Evolutionary conservation across 345 rosid genomes (phyloP), one percentile per base, ranked within the genome.

Genomic region (Aurinia saxatilis): DNA sequence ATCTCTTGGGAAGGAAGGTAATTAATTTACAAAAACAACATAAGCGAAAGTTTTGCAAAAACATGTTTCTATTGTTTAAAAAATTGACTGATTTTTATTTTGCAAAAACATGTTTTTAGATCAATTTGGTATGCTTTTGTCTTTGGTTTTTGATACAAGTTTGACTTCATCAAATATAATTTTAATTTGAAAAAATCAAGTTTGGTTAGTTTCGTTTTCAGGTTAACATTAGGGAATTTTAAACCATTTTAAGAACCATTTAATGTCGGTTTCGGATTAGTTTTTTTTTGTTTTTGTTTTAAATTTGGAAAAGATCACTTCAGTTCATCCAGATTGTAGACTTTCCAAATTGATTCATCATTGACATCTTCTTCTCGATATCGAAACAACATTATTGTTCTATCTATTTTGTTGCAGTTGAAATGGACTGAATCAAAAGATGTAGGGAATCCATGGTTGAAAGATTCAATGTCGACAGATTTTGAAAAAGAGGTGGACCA

Each of bases 1-100:
- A 57, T 48, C 57, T 67, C 19, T 57, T 23, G 33, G 65, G 36
- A 67, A 44, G 72, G 8, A 67, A 67, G 72, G 72, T 67, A 67
- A 39, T 13, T 51, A 10, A 16, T 34, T 33, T 6, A 40, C 21
- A 10, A 33, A 3, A 10, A 19, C 17, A 13, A 8, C 8, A 52
- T 6, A 16, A 8, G 34, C 27, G 34, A 27, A 46, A n/a, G n/a
- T n/a, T n/a, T n/a, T n/a, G n/a, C n/a, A n/a, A n/a, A n/a, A n/a
- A n/a, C n/a, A n/a, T n/a, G n/a, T n/a, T n/a, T n/a, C n/a, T n/a
- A n/a, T n/a, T n/a, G n/a, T n/a, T n/a, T n/a, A n/a, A n/a, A n/a
- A n/a, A n/a, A n/a, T n/a, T n/a, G n/a, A n/a, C n/a, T n/a, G n/a
- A n/a, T n/a, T n/a, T n/a, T n/a, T n/a, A n/a, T n/a, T n/a, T n/a